Evolutionary conservation across 768 basidiomycete genomes (phyloP).

Genomic region (Leccinum aurantiacum): DNA sequence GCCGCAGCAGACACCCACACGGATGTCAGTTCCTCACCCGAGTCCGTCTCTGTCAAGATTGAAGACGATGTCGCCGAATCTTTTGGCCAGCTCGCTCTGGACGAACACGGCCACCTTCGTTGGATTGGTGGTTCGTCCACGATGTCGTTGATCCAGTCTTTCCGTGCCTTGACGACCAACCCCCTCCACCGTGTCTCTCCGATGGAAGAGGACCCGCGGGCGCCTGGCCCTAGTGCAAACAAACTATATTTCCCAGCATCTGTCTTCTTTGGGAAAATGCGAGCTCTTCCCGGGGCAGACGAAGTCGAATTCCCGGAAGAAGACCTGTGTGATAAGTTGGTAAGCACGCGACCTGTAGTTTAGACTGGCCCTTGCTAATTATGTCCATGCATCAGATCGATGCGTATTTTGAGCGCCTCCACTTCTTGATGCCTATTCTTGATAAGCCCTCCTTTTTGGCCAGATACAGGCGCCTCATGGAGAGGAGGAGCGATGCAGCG

Average conservation of each 20-base stretch:
- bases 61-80: slow-evolving; percentile 80
- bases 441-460: slow-evolving; percentile 82
- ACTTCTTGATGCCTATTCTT: slow-evolving; percentile 85
- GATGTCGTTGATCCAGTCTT: slow-evolving; percentile 89
- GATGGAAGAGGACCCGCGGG: slow-evolving; percentile 80
- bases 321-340: slow-evolving; percentile 85
- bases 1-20: slow-evolving; percentile 37
- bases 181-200: slow-evolving; percentile 78
- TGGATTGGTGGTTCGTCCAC: slow-evolving; percentile 93
- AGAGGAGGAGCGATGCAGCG: slow-evolving; percentile 52
- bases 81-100: slow-evolving; percentile 83
- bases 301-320: slow-evolving; percentile 86
- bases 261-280: slow-evolving; percentile 83
- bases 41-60: slow-evolving; percentile 36
- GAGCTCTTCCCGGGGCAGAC: slow-evolving; percentile 77
- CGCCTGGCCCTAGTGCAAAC: slow-evolving; percentile 76
- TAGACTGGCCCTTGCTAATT: slow-evolving; percentile 22
- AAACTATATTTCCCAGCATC: slow-evolving; percentile 87
- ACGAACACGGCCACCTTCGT: slow-evolving; percentile 87
- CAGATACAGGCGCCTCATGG: slow-evolving; percentile 74
- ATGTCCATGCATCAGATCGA: slow-evolving; percentile 56
- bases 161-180: slow-evolving; percentile 71
- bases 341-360: slow-evolving; percentile 38
- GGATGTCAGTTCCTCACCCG: slow-evolving; percentile 34
- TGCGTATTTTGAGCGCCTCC: slow-evolving; percentile 83